Evolutionary conservation across 2,329 filamentous ascomycete species (phyloP).

Genomic region (Cytospora paraplurivora): DNA sequence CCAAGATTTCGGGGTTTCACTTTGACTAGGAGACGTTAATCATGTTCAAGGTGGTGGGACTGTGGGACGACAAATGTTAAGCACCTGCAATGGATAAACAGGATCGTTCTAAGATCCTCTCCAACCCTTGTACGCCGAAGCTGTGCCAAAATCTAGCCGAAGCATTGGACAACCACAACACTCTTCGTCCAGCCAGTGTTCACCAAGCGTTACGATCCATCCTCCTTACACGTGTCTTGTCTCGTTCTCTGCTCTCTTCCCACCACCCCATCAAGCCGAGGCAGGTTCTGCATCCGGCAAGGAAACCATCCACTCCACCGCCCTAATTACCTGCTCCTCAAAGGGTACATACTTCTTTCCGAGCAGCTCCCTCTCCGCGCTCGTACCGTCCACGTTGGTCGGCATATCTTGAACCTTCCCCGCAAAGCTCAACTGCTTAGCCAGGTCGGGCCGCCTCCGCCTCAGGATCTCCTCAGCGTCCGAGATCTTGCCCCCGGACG

Average conservation of each 20-base stretch:
- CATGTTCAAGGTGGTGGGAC: no score
- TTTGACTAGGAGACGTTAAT: no score
- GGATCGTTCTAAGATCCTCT: no score
- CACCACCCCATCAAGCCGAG: background rate
- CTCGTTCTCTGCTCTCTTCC: background rate
- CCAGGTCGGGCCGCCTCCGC: constrained; percentile 18
- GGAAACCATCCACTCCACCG: constrained; percentile 11
- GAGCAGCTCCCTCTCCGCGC: constrained; percentile 6
- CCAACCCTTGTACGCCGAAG: no score
- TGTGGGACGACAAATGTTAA: no score
- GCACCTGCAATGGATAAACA: no score
- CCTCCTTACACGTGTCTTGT: no score
- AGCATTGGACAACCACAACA: no score
- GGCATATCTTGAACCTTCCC: background rate
- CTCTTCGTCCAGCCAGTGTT: no score
- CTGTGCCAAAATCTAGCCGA: no score
- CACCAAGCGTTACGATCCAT: no score
- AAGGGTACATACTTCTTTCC: constrained; percentile 12
- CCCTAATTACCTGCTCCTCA: constrained; percentile 11
- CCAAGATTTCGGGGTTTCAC: no score
- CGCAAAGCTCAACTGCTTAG: constrained; percentile 5
- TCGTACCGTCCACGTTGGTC: background rate
- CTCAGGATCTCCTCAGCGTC: constrained; percentile 11
- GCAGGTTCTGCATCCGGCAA: constrained; percentile 4
- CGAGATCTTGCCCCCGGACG: background rate